Evolutionary conservation across 768 basidiomycete species (phyloP).

Genomic region (Boletus rex-veris): DNA sequence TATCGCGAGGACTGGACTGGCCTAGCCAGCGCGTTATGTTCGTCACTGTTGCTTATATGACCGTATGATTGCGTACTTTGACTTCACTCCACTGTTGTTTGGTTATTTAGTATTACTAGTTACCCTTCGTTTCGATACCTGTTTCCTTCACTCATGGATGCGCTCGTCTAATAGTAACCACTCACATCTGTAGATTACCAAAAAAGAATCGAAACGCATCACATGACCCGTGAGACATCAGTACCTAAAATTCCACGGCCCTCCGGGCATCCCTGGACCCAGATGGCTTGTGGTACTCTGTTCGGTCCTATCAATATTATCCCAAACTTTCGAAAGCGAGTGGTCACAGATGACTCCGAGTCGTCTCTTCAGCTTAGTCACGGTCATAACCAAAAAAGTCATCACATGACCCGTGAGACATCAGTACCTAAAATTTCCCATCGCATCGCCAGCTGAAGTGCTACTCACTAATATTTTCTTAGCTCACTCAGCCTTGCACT

Average conservation of each 20-base stretch:
- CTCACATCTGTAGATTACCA: conserved; percentile 21
- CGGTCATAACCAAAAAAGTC: conserved; percentile 10
- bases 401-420: conserved; percentile 14
- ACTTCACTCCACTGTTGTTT: conserved; percentile 12
- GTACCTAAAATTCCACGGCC: conserved; percentile 12
- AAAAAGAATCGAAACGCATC: background rate
- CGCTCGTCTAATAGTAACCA: conserved; percentile 19
- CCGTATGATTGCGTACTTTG: conserved; percentile 3
- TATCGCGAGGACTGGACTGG: conserved; percentile 50
- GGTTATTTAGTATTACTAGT: conserved; percentile 23
- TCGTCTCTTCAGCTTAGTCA: too few species aligned
- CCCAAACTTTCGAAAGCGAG: too few species aligned
- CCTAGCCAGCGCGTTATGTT: conserved; percentile 12
- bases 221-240: conserved; percentile 12
- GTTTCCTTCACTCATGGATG: conserved; percentile 13
- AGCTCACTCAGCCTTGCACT: background rate
- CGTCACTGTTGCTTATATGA: conserved; percentile 5
- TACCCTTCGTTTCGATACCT: conserved; percentile 29
- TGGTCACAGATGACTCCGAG: too few species aligned
- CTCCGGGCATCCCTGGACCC: too few species aligned
- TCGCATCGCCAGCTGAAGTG: background rate
- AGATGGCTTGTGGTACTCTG: too few species aligned
- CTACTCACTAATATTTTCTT: background rate
- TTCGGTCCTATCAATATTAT: too few species aligned
- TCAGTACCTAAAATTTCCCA: conserved; percentile 10